These are phyloP conservation scores for Candida ficus DNA, from an alignment of 805 yeast genomes.

Conservation along the genomic window DNA sequence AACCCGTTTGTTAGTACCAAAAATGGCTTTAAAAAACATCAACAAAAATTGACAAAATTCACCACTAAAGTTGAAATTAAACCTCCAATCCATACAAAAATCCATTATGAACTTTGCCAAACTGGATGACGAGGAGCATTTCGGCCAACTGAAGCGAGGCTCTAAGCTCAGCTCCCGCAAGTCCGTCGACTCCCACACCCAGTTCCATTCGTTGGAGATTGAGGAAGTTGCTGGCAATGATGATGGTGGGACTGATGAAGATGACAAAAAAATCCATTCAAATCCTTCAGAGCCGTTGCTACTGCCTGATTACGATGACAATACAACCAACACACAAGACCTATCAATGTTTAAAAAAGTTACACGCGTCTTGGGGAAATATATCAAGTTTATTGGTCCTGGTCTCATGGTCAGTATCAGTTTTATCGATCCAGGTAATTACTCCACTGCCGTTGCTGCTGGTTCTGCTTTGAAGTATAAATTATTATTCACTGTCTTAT, in stretches of 20 bases:
- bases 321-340: neutral
- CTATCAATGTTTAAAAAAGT: conserved; percentile 11
- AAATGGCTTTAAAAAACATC: neutral
- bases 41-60: neutral
- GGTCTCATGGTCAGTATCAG: conserved; percentile 94
- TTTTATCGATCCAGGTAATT: conserved; percentile 97
- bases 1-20: neutral
- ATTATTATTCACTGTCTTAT: conserved; percentile 67
- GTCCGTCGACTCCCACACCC: neutral
- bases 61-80: neutral
- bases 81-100: too few relatives aligned
- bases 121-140: conserved; percentile 12
- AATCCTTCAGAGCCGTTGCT: too few relatives aligned
- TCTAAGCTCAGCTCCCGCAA: neutral
- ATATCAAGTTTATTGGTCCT: conserved; percentile 77
- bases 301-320: neutral
- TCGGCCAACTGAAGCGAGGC: neutral
- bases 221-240: too few relatives aligned
- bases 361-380: conserved; percentile 21
- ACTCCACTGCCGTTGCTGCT: conserved; percentile 90
- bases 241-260: too few relatives aligned
- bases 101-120: conserved; percentile 18
- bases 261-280: too few relatives aligned
- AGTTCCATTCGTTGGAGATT: neutral
- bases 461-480: conserved; percentile 85